Conservation (phyloP, 371 early-diverging fungal species). For the Amoeboradix gromovi region DNA sequence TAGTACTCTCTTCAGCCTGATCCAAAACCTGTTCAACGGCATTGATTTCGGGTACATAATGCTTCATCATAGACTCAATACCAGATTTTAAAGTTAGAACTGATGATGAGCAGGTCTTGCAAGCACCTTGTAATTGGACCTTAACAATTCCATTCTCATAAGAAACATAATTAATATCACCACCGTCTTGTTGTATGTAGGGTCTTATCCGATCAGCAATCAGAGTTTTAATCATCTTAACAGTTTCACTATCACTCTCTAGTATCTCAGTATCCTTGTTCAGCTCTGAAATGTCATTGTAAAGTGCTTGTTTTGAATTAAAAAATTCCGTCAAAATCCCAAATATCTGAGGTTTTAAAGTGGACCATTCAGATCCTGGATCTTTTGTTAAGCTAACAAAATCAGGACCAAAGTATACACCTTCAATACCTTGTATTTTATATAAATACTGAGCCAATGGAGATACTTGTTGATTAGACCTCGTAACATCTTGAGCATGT, state of each 20-base stretch:
- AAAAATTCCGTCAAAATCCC: slow-evolving; percentile 79
- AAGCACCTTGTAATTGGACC: slow-evolving; percentile 72
- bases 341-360: slow-evolving; percentile 74
- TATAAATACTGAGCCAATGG: slow-evolving; percentile 65
- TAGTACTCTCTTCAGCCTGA: not conserved
- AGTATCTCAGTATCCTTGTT: slow-evolving; percentile 35
- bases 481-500: slow-evolving; percentile 36
- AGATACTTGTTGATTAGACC: slow-evolving; percentile 39
- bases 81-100: slow-evolving; percentile 48
- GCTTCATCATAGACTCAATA: slow-evolving; percentile 90
- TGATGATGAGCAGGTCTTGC: slow-evolving; percentile 65
- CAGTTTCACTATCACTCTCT: slow-evolving; percentile 55
- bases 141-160: slow-evolving; percentile 56
- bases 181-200: slow-evolving; percentile 87
- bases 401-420: slow-evolving; percentile 64
- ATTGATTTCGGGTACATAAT: slow-evolving; percentile 85
- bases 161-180: slow-evolving; percentile 75
- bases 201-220: slow-evolving; percentile 80
- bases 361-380: slow-evolving; percentile 47
- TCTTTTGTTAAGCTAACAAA: slow-evolving; percentile 75
- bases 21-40: slow-evolving; percentile 46
- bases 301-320: slow-evolving; percentile 43
- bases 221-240: slow-evolving; percentile 85
- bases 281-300: slow-evolving; percentile 3
- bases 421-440: slow-evolving; percentile 53